Conservation (phyloP, 2,329 filamentous ascomycete species). For the Aspergillus clavatus region DNA sequence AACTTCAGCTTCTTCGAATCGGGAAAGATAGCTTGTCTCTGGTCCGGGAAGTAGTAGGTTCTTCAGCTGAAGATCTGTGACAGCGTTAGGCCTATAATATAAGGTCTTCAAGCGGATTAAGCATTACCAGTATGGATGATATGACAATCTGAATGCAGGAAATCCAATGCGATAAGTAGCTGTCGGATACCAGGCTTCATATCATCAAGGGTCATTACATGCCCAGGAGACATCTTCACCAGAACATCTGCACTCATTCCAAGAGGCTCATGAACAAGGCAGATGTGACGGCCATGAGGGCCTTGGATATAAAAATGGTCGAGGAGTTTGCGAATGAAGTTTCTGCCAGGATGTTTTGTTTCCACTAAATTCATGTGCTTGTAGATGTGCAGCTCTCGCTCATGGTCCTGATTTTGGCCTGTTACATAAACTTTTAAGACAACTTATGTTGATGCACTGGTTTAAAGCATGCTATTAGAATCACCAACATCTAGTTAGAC, state of each 20-base stretch:
- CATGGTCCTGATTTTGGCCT: constrained; percentile 8
- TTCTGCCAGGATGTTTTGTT: constrained; percentile 14
- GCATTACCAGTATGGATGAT: constrained; percentile 1
- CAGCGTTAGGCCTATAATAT: too few relatives aligned
- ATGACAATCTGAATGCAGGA: background rate
- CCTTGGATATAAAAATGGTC: constrained; percentile 1
- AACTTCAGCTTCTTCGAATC: too few relatives aligned
- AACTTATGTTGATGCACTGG: constrained; percentile 11
- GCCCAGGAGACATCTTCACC: too few relatives aligned
- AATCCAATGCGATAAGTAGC: background rate
- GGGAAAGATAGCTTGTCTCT: too few relatives aligned
- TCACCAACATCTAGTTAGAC: too few relatives aligned
- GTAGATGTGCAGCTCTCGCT: constrained; percentile 16
- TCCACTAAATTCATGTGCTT: constrained; percentile 12
- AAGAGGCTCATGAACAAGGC: background rate
- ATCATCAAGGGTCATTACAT: background rate
- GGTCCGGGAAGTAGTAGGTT: too few relatives aligned
- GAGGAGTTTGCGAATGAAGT: background rate
- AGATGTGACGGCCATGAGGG: constrained; percentile 2
- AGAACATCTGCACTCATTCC: background rate
- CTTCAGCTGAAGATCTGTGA: too few relatives aligned
- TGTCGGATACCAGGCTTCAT: background rate
- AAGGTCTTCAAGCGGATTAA: background rate
- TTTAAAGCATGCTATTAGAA: background rate
- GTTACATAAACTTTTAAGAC: constrained; percentile 17